Evolutionary conservation across 768 basidiomycete species (phyloP).

Genomic region (Gloeophyllum trabeum): DNA sequence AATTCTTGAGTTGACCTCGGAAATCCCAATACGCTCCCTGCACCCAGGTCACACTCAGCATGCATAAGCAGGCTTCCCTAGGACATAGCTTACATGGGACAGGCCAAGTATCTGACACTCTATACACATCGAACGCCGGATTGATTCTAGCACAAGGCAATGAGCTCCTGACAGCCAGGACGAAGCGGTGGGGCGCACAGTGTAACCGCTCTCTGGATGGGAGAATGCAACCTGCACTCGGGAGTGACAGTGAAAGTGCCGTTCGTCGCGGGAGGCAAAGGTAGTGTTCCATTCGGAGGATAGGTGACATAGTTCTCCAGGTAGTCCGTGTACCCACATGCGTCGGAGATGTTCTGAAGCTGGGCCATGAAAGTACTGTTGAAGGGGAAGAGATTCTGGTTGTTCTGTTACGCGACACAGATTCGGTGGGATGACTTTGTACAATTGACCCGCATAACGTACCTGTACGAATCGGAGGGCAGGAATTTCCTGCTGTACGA

Average conservation of each 20-base stretch:
- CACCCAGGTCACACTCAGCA: not conserved
- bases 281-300: constrained; percentile 20
- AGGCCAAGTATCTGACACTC: constrained; percentile 43
- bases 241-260: too few relatives aligned
- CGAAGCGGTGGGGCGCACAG: too few relatives aligned
- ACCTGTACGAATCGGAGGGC: constrained; percentile 53
- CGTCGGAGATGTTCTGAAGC: constrained; percentile 23
- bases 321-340: constrained; percentile 23
- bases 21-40: constrained; percentile 29
- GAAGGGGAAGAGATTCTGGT: constrained; percentile 49
- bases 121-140: constrained; percentile 45
- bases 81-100: constrained; percentile 26
- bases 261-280: too few relatives aligned
- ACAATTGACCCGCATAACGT: too few relatives aligned
- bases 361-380: constrained; percentile 41
- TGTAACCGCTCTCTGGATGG: too few relatives aligned
- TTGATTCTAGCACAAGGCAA: constrained; percentile 25
- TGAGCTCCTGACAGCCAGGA: too few relatives aligned
- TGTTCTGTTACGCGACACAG: too few relatives aligned
- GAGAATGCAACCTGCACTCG: too few relatives aligned
- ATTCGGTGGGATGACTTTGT: too few relatives aligned
- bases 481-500: constrained; percentile 61
- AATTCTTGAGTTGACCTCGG: constrained; percentile 35
- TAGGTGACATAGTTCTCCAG: constrained; percentile 22
- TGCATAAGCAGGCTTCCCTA: not conserved